Base-by-base conservation (phyloP, 1,284 basidiomycete genomes). In the Lignosus rhinocerotis region DNA sequence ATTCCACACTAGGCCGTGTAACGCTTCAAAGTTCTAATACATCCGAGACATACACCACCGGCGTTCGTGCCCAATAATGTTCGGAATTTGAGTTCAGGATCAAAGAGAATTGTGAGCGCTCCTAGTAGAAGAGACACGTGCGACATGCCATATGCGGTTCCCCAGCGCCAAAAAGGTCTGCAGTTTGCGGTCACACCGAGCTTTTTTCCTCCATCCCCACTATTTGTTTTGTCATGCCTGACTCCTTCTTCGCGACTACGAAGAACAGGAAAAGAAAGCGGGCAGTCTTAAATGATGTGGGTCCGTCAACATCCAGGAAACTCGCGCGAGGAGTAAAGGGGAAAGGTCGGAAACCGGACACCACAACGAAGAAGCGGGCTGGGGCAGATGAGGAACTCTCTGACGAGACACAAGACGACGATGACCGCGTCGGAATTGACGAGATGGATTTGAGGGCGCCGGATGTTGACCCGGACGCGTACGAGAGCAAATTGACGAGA, bases 211-310 rank as follows among this genome's bases (percentile, higher is more conserved):
- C n/a, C 31, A 11, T 39, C 32, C 31, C 36, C 34, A 12, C n/a
- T 14, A 48, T 41, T 25, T 21, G 25, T 31, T 32, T 19, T 21
- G 19, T 25, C 42, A 93, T 93, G 90, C 85, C 87, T 44, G 91
- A 93, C 79, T 73, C 87, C n/a, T 93, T 94, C 78, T 93, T 94
- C 75, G 77, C 84, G 19, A 79, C 81, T 11, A 76, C 81, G 46
- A 91, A 90, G 73, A 78, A 80, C 61, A 79, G 87, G 38, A 93
- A 93, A 70, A 81, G 91, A 58, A 88, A 88, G 66, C 81, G 87
- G 21, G 62, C 77, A 1, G 69, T 75, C 0, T 71, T 72, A 2
- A 67, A 70, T n/a, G 69, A 73, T 34, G 65, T 66, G 12, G 68
- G 66, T 6, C 64, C 69, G 0, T 69, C 69, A 1, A 60, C 70